phyloP scores from a whole-genome alignment of 176 grass and related monocot genomes.

The Chrysopogon serrulatus region DNA sequence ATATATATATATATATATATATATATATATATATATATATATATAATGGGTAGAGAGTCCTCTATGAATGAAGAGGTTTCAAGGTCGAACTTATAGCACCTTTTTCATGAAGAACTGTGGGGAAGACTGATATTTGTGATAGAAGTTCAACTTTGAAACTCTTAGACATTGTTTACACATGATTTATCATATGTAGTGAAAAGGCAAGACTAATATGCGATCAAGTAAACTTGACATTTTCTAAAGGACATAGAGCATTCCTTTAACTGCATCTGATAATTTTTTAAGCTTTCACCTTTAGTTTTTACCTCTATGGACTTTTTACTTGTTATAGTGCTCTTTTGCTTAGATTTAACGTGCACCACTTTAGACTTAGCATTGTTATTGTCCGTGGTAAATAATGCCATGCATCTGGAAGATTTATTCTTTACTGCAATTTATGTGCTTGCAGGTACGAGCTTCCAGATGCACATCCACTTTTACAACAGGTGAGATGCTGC shows the following conservation, averaged over 20 bases:
- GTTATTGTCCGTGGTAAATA: not conserved
- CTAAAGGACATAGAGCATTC: not conserved
- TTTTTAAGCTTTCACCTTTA: not conserved
- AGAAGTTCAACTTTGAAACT: not conserved
- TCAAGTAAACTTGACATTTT: not conserved
- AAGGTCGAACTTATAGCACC: not conserved
- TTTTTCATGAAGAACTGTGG: not conserved
- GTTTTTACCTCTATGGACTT: not conserved
- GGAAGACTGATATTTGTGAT: not conserved
- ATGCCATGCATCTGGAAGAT: conserved; percentile 1
- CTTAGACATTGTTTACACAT: not conserved
- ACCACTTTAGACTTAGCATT: conserved; percentile 7
- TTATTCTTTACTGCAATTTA: conserved; percentile 16
- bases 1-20: no score
- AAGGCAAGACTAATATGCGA: not conserved
- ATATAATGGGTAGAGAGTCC: not conserved
- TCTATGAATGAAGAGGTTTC: not conserved
- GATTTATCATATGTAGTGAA: not conserved
- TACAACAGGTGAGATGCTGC: conserved; percentile 57
- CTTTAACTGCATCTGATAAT: not conserved
- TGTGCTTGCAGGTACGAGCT: conserved; percentile 76
- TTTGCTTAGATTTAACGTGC: not conserved
- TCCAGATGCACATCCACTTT: conserved; percentile 81
- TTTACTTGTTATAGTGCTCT: not conserved
- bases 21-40: no score